Base-by-base conservation (phyloP, 306 rosid genomes). In the Cucurbita argyrosperma region DNA sequence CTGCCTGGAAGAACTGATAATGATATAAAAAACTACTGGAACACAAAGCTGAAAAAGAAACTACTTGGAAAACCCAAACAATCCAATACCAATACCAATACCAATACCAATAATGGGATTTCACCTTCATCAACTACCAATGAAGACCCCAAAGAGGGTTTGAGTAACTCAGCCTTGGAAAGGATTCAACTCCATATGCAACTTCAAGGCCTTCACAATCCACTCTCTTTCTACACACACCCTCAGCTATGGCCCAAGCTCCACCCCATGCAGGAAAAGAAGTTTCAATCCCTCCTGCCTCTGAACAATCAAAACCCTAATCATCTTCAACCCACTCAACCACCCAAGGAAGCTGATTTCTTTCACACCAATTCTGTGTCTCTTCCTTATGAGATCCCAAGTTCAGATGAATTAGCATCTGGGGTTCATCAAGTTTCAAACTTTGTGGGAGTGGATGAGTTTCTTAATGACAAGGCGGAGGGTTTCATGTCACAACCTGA, bases 1-100 rank as follows among this genome's bases (percentile, higher is more conserved):
- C 81, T 95, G 80, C 97, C 99, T 50, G 99, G 99, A 87, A 89
- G 99, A 81, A 95, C 99, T 11, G 99, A 95, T 52, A 95, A 95
- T 37, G 99, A 95, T 76, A 95, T 95, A 59, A 95, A 95, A 84
- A 95, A 95, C 79, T 95, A 95, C 74, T 95, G 99, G 99, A 95
- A 95, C 80, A 95, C 99, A 11, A 85, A 90, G 21, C 76, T 95
- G 87, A 95, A 95, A 86, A 95, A 95, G 84, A 91, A 95, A 73
- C 49, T 95, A 46, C 92, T 95, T 0, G 99, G 99, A 21, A 89
- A 87, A 83, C 88, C 90, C 60, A 91, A 89, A 79, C 97, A 89
- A 57, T 79, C 90, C 0, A 63, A 73, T 43, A 63, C 39, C 61
- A 70, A 70, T 7, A 61, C 39, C 61, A 70, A 70, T 7, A 61